Base-by-base conservation (phyloP, 1,284 basidiomycete species). In the Cryptococcus hybrid region DNA sequence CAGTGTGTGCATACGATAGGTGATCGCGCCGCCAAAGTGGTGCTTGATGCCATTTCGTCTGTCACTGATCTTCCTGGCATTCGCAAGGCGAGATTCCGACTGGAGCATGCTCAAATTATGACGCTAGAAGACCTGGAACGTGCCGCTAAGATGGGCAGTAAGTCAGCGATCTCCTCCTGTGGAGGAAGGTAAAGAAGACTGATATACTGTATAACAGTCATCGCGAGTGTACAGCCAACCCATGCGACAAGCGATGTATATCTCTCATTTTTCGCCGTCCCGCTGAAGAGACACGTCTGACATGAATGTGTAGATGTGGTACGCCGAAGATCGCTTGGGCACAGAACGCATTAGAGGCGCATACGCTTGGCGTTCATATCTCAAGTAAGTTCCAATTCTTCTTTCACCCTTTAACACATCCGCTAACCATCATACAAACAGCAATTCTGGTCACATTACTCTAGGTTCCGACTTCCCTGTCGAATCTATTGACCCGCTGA, bases 31-130 rank as follows among this genome's bases (percentile, higher is more conserved):
- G 95, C 94, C 71, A 82, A 87, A 44, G 81, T 88, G 18, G 85
- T 90, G 0, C 82, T 96, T 18, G 84, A 94, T 66, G 85, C 89
- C 12, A 90, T 89, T 66, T 77, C 81, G 13, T 83, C 85, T 1
- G 74, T 90, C 47, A 50, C 54, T 11, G 78, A 82, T 9, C 49
- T 45, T 36, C 54, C 51, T 7, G 51, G 45, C 18, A 52, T 58
- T 36, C 49, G 51, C 6, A 55, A 53, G 46, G 82, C 83, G 67
- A 81, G 92, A 15, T 86, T 89, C 1, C 81, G 93, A 24, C 86
- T 95, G 34, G 94, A 97, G 70, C 93, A 97, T 75, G 88, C 92
- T 0, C 93, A 97, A 75, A 92, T 96, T 56, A 81, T 95, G 79
- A 83, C 83, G 1, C 76, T 71, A 4, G 78, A 82, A 1, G 92